Evolutionary conservation across 2,329 filamentous ascomycete species (phyloP), one percentile per base, ranked within the genome.

Genomic region (Grosmannia huntii): DNA sequence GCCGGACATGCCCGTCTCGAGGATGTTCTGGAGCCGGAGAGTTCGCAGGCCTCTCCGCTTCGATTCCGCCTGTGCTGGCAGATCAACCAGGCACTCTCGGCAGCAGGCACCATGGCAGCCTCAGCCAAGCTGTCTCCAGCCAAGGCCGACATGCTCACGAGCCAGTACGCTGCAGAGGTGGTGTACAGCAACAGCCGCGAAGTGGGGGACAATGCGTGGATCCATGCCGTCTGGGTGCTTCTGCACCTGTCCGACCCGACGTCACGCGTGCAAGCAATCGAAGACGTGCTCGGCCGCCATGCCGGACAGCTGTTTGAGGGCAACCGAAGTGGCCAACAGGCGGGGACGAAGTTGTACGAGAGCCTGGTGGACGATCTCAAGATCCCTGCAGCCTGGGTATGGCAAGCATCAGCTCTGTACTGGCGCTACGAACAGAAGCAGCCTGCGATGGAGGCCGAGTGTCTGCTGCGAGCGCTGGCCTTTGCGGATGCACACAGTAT

Each of bases 51-150:
- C 14, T 86, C 87, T 38, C 84, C 86, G 4, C 74, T 95, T 55
- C 85, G 91, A 63, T 83, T 84, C 63, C 82, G 90, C 12, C 74
- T 96, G 16, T 84, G 83, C 38, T 99, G 94, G 85, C 91, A 96
- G 70, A 78, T 99, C 16, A 84, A 88, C 59, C 85, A 87, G 61
- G 80, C 84, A 3, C 75, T 90, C 58, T 76, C 71, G 33, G 76
- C 75, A 60, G 75, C 76, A 65, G 76, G 70, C 64, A 19, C 2
- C 23, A 33, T 60, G 12, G 14, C 14, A 12, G 16, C 31, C 1
- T 23, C 54, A 31, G 68, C 76, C 5, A 76, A 79, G 56, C 86
- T 86, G 69, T 78, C 83, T 1, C 87, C 91, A 64, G 79, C 82
- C 49, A 92, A 87, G 67, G 77, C 83, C 55, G 72, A 81, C 59